Conservation (phyloP, 768 basidiomycete species). For the Lactifluus echinatus region DNA sequence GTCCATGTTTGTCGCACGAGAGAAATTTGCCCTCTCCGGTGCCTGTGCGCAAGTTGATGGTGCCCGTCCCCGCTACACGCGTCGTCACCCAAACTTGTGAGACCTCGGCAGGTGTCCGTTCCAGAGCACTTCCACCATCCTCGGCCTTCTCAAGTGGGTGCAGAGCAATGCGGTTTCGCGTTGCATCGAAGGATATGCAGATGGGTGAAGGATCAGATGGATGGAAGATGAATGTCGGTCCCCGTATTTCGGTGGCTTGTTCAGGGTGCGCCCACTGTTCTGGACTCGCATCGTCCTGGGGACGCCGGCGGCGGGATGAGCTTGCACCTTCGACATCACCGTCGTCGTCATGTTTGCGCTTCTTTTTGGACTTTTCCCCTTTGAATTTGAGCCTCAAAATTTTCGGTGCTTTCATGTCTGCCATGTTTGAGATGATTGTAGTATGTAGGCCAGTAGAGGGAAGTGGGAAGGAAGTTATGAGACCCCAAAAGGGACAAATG, state of each 20-base stretch:
- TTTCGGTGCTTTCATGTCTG: slow-evolving; percentile 11
- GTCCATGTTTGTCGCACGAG: slow-evolving; percentile 77
- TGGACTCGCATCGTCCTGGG: slow-evolving; percentile 53
- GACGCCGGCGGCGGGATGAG: slow-evolving; percentile 37
- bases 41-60: slow-evolving; percentile 80
- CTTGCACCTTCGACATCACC: slow-evolving; percentile 39
- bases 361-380: slow-evolving; percentile 79
- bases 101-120: slow-evolving; percentile 70
- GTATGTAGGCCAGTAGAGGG: no score
- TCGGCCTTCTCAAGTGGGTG: slow-evolving; percentile 56
- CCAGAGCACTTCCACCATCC: slow-evolving; percentile 41
- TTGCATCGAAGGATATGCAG: slow-evolving; percentile 69
- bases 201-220: slow-evolving; percentile 74
- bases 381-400: slow-evolving; percentile 70
- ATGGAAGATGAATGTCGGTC: slow-evolving; percentile 80
- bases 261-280: slow-evolving; percentile 79
- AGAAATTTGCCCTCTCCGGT: slow-evolving; percentile 87
- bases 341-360: slow-evolving; percentile 54
- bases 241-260: slow-evolving; percentile 63
- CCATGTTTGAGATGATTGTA: slow-evolving; percentile 32
- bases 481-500: not conserved
- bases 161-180: slow-evolving; percentile 63
- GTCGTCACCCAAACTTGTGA: slow-evolving; percentile 90
- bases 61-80: slow-evolving; percentile 72
- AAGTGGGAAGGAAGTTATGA: slow-evolving; percentile 22